Evolutionary conservation across 768 basidiomycete genomes (phyloP), one percentile per base, ranked within the genome.

Genomic region (Lentinus brumalis): DNA sequence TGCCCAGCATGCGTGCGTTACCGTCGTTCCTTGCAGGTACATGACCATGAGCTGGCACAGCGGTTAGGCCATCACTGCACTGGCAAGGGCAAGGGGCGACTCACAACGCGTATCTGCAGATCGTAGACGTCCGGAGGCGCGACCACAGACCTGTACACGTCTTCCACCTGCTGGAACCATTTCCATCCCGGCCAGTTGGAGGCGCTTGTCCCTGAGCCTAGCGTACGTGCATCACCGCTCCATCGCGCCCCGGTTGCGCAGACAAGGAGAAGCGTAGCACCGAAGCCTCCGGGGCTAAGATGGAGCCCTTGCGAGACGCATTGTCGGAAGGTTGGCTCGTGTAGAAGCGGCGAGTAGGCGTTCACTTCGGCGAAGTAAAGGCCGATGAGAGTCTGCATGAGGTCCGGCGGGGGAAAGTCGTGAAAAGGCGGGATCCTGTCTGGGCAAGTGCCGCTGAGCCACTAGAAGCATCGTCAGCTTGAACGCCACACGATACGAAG

Each of bases 181-280:
- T 80, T 79, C 85, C 86, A 89, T 0, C 86, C 86, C 21, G 78
- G 71, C 10, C 83, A 82, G 29, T 79, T 75, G 5, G 50, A 26
- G 53, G 53, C 15, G 8, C 39, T 15, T 12, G 18, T 54, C 10
- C 39, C 42, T 51, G 53, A 58, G 14, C 54, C 56, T 38, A 70
- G 21, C 4, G 79, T 74, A 15, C 78, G 66, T 0, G 70, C 69
- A 65, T 82, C 78, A 56, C 80, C 73, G 16, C 74, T 67, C 44
- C 76, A 79, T 40, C 86, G 80, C 0, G 89, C 77, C 3, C 81
- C 92, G 18, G 85, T 76, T 0, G 93, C 91, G 67, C 89, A 92
- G 0, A 92, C 83, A 1, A 91, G 78, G 5, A 94, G 76, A 29
- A 91, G 80, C 0, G 83, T 81, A 1, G 81, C 73, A 0, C 79